Evolutionary conservation across 2,329 filamentous ascomycete species (phyloP).

Genomic region (Epichloe elymi): DNA sequence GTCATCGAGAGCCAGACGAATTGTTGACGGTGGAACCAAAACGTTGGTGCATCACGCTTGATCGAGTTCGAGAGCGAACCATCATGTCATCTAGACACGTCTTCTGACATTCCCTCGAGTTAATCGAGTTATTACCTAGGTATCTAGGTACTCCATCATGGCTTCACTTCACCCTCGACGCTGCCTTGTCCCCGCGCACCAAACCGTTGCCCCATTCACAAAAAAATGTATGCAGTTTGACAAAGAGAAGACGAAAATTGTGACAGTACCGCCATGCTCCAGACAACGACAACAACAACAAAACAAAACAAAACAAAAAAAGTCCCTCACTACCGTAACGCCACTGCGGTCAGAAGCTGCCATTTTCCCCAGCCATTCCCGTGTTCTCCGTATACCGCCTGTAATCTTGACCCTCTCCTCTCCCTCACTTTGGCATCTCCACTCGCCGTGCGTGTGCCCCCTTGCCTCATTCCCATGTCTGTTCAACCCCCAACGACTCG

Average conservation of each 20-base stretch:
- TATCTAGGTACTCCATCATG: too few relatives aligned
- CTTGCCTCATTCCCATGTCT: background rate
- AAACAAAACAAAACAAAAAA: slow-evolving; percentile 11
- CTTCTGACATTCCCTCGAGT: too few relatives aligned
- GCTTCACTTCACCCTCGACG: too few relatives aligned
- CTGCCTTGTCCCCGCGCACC: background rate
- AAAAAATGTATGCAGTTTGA: slow-evolving; percentile 4
- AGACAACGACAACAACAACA: slow-evolving; percentile 9
- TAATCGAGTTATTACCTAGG: too few relatives aligned
- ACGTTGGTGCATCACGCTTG: too few relatives aligned
- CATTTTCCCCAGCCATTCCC: slow-evolving; percentile 7
- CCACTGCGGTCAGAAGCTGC: slow-evolving; percentile 8
- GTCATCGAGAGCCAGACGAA: too few relatives aligned
- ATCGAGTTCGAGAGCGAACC: too few relatives aligned
- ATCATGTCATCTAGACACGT: too few relatives aligned
- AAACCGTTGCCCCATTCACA: background rate
- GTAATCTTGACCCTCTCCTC: background rate
- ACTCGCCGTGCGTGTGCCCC: background rate
- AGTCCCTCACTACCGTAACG: slow-evolving; percentile 19
- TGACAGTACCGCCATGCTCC: slow-evolving; percentile 22
- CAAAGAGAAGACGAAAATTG: slow-evolving; percentile 12
- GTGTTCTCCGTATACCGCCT: background rate
- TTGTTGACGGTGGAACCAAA: too few relatives aligned
- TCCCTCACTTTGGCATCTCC: background rate
- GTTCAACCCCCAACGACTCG: background rate